Conservation (phyloP, 345 rosid genomes). For the Rhodamnia argentea region DNA sequence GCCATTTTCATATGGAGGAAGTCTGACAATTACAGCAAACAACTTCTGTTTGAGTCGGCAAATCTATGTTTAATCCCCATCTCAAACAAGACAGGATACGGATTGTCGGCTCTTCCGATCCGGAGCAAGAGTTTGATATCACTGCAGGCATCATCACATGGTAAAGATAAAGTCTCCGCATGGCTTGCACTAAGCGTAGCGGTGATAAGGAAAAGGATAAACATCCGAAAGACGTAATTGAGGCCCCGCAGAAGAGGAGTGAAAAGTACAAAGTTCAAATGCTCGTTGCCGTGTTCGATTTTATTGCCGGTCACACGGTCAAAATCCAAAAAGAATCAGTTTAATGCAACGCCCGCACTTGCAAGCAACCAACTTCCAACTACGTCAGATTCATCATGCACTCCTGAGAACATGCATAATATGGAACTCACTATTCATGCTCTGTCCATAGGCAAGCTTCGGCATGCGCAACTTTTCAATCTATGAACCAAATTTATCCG, state of each 20-base stretch:
- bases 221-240: background rate
- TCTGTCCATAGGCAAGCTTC: background rate
- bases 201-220: background rate
- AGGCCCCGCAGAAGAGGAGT: background rate
- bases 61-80: background rate
- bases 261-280: background rate
- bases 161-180: background rate
- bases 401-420: background rate
- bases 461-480: background rate
- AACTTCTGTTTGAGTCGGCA: background rate
- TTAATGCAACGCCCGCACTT: background rate
- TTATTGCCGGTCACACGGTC: background rate
- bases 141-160: background rate
- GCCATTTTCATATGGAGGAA: background rate
- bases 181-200: background rate
- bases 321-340: background rate
- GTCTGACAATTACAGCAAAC: background rate
- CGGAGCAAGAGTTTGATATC: background rate
- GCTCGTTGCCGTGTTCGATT: background rate
- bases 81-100: background rate
- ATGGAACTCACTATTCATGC: background rate
- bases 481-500: background rate
- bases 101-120: background rate
- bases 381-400: background rate
- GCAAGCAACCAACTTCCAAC: background rate